A percentile compares a stretch with the other conserved stretches of the same genome.
Evolutionary conservation across 1,284 basidiomycete species (phyloP).

Genomic region (Microbotryum saponariae): DNA sequence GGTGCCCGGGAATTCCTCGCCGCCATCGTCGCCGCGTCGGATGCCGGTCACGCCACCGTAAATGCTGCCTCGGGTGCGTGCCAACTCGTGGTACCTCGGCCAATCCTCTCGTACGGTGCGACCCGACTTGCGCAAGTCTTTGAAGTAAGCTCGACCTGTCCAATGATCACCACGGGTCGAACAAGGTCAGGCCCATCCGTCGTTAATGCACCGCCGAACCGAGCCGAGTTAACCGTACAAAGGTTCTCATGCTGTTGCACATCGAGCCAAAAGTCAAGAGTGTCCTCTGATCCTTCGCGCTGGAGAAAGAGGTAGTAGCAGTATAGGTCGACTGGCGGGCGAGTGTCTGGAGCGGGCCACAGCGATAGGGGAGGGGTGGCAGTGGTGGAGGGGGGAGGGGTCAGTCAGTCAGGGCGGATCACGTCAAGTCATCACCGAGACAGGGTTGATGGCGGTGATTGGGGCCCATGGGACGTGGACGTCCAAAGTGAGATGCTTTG

Average conservation of each 20-base stretch:
- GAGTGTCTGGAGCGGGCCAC: conserved; percentile 47
- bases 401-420: not conserved
- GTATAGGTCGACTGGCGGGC: conserved; percentile 92
- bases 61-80: conserved; percentile 73
- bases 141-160: conserved; percentile 82
- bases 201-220: not conserved
- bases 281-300: conserved; percentile 86
- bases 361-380: not conserved
- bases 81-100: conserved; percentile 93
- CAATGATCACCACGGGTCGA: not conserved
- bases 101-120: conserved; percentile 87
- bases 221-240: conserved; percentile 40
- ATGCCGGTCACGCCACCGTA: conserved; percentile 84
- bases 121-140: conserved; percentile 90
- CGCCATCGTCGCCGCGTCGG: conserved; percentile 8
- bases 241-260: conserved; percentile 98
- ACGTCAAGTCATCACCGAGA: too few species aligned
- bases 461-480: not conserved
- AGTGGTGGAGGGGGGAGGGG: not conserved
- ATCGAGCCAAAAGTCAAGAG: conserved; percentile 97
- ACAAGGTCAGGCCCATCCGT: not conserved
- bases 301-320: conserved; percentile 94
- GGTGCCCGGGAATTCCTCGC: not conserved
- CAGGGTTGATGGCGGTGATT: not conserved
- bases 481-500: not conserved